Conservation (phyloP, 2,329 filamentous ascomycete species). For the Fusarium continuum region DNA sequence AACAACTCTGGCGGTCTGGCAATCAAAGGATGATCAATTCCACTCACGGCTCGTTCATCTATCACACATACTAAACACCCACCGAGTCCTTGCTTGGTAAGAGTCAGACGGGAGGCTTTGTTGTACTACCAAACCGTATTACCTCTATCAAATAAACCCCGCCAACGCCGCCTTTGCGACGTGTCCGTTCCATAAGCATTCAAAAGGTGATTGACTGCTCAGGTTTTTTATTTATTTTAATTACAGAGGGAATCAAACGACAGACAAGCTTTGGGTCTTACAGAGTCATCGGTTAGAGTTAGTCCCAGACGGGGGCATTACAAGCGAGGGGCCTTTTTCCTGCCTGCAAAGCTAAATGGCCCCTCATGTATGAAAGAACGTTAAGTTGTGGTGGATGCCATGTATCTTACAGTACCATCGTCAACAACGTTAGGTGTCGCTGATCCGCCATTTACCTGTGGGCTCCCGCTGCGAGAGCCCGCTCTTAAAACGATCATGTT, state of each 20-base stretch:
- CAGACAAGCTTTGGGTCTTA: background rate
- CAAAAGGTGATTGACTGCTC: slow-evolving; percentile 12
- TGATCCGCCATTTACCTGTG: slow-evolving; percentile 29
- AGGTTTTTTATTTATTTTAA: background rate
- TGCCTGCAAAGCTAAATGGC: background rate
- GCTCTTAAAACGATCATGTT: slow-evolving; percentile 21
- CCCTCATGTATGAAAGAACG: background rate
- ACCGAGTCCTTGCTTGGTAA: background rate
- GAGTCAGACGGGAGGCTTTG: background rate
- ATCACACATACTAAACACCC: background rate
- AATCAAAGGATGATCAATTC: slow-evolving; percentile 27
- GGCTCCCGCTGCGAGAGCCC: slow-evolving; percentile 32
- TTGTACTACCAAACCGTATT: slow-evolving; percentile 12
- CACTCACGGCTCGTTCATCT: background rate
- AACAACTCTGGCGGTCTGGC: slow-evolving; percentile 26
- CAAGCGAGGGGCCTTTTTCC: slow-evolving; percentile 10
- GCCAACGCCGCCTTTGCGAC: slow-evolving; percentile 26
- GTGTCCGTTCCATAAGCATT: slow-evolving; percentile 27
- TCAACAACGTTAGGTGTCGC: slow-evolving; percentile 21
- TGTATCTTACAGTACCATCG: slow-evolving; percentile 4
- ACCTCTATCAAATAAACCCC: slow-evolving; percentile 6
- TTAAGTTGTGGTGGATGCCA: slow-evolving; percentile 3
- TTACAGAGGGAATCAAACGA: background rate
- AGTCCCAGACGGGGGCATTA: background rate
- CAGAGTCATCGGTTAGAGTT: background rate